These are phyloP conservation scores for Mucor circinelloides DNA, from an alignment of 371 early-diverging fungal genomes.

Conservation along the genomic window DNA sequence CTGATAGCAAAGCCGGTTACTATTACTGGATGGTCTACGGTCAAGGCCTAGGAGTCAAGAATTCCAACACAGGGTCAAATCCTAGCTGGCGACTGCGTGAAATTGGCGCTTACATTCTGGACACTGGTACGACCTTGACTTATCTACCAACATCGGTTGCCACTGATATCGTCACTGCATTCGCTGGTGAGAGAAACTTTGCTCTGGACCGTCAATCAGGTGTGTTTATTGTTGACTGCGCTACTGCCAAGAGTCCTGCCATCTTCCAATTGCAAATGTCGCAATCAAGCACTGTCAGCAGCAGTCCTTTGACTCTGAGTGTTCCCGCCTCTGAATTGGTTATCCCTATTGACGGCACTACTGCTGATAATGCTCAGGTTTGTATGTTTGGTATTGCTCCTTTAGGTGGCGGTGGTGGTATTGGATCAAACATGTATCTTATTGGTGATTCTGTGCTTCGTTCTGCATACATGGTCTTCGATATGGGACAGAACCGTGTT, in stretches of 20 bases:
- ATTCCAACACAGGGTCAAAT: constrained; percentile 13
- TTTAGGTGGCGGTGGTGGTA: constrained; percentile 21
- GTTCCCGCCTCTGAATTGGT: constrained; percentile 44
- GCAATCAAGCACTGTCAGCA: constrained; percentile 7
- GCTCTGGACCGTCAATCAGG: constrained; percentile 38
- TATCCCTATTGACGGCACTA: constrained; percentile 36
- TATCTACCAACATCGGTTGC: constrained; percentile 41
- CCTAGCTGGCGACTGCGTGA: constrained; percentile 19
- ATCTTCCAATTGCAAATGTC: constrained; percentile 41
- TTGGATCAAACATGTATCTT: constrained; percentile 41
- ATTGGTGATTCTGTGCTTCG: constrained; percentile 51
- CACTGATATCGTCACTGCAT: constrained; percentile 29
- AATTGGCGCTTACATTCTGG: constrained; percentile 43
- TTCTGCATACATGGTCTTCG: constrained; percentile 50
- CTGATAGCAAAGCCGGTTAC: constrained; percentile 13
- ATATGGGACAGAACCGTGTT: constrained; percentile 47
- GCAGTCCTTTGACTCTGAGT: constrained; percentile 24
- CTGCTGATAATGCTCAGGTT: constrained; percentile 25
- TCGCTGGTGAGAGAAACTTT: constrained; percentile 31
- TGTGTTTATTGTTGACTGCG: constrained; percentile 41
- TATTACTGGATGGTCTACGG: constrained; percentile 56
- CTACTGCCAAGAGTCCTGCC: constrained; percentile 25
- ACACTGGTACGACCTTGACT: constrained; percentile 53
- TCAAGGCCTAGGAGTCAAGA: constrained; percentile 38
- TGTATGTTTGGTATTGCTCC: constrained; percentile 57